These are phyloP conservation scores for Neckera pumila DNA, from an alignment of 225 moss, liverwort and hornwort genomes.

Conservation along the genomic window DNA sequence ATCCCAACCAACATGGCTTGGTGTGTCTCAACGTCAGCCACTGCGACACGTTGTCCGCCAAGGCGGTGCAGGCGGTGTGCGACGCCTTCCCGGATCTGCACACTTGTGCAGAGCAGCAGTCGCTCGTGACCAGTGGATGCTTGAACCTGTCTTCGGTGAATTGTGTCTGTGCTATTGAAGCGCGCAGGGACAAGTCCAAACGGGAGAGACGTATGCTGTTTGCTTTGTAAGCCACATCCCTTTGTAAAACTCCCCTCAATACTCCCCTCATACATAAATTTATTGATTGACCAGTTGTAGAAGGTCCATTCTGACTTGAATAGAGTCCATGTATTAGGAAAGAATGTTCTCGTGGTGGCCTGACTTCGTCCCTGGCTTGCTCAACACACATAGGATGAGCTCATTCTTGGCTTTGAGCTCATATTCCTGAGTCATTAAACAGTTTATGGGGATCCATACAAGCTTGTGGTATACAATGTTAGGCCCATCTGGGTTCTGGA, in stretches of 20 bases:
- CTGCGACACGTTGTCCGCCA: constrained; percentile 54
- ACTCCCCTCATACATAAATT: not conserved
- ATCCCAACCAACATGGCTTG: constrained; percentile 42
- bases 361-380: not conserved
- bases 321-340: not conserved
- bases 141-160: constrained; percentile 67
- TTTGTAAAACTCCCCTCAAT: not conserved
- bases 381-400: not conserved
- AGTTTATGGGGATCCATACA: not conserved
- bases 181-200: constrained; percentile 39
- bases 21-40: constrained; percentile 70
- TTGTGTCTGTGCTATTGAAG: constrained; percentile 55
- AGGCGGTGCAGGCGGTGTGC: constrained; percentile 77
- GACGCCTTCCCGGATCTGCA: constrained; percentile 78
- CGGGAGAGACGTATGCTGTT: constrained; percentile 16
- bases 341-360: not conserved
- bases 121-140: constrained; percentile 68
- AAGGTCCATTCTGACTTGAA: not conserved
- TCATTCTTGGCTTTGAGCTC: not conserved
- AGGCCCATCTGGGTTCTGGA: not conserved
- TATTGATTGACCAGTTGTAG: not conserved
- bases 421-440: not conserved
- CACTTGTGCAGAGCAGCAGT: constrained; percentile 65
- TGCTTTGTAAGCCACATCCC: not conserved
- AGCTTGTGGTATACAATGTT: not conserved